Base-by-base conservation (phyloP, 139 green algal species). In the Volvox reticuliferus region DNA sequence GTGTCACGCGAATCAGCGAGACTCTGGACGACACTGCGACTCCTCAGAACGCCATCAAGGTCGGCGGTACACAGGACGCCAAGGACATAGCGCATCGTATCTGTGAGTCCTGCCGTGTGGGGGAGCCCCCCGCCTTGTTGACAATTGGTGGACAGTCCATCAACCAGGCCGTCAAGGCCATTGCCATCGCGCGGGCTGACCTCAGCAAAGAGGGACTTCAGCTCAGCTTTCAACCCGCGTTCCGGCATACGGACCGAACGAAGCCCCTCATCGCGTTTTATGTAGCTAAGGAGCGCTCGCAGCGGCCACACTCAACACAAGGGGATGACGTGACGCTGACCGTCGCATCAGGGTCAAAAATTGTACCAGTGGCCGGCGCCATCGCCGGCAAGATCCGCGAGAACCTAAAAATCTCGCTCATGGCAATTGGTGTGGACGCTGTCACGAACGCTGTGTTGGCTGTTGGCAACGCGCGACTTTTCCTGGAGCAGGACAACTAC, bases 221-320 rank as follows among this genome's bases (percentile, higher is more conserved):
- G 73, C 88, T 97, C 6, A 93, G 90, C 33, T 97, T 96, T 84
- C 95, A 97, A 91, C 94, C 95, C n/a, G 95, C 95, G 17, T 97
- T 97, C 91, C 84, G 95, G 22, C 93, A 97, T 55, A 92, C 69
- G 13, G 91, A 94, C 75, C 91, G 91, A 32, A 91, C 94, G 26
- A 93, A 94, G 82, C 95, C 95, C 12, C 91, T 93, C 9, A 94
- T 97, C 61, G 95, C 95, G 20, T 93, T 97, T 14, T 97, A 96
- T 82, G 80, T 97, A 6, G 79, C 88, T 33, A 95, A 95, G 88
- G 88, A 87, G 37, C 79, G 79, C 33, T 37, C 63, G 35, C 55
- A 28, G 32, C 87, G 77, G 75, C 79, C 63, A 37, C 61, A 82
- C 19, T 14, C 32, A 20, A 68, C 88, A 32, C 71, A 87, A 16